phyloP scores from a whole-genome alignment of 306 rosid species.

The Prunus campanulata region DNA sequence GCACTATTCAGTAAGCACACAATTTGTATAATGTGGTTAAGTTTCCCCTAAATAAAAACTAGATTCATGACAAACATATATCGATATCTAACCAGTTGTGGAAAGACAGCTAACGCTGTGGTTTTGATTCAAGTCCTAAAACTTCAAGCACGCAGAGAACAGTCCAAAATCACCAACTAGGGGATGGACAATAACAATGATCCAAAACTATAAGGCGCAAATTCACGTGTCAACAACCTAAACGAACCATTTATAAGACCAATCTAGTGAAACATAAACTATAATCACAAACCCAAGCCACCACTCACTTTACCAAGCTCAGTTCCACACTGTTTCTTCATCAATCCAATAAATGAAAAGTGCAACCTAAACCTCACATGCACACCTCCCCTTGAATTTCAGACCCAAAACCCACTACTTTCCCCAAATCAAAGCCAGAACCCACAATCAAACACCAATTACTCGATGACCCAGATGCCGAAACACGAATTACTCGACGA shows the following conservation, averaged over 20 bases:
- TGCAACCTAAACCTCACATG: slow-evolving; percentile 31
- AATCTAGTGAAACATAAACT: slow-evolving; percentile 26
- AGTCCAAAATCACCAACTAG: slow-evolving; percentile 18
- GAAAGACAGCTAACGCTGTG: slow-evolving; percentile 17
- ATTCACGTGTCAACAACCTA: slow-evolving; percentile 11
- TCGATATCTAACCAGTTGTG: slow-evolving; percentile 4
- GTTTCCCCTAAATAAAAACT: background rate
- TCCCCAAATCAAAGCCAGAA: slow-evolving; percentile 33
- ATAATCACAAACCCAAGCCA: slow-evolving; percentile 16
- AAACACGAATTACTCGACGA: slow-evolving; percentile 30
- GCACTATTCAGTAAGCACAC: background rate
- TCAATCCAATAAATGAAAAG: slow-evolving; percentile 30
- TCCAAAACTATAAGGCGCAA: slow-evolving; percentile 23
- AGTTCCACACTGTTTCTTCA: slow-evolving; percentile 31
- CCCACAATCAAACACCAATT: slow-evolving; percentile 26
- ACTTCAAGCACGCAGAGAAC: slow-evolving; percentile 12
- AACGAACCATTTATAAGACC: slow-evolving; percentile 17
- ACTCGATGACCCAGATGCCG: slow-evolving; percentile 31
- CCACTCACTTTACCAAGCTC: slow-evolving; percentile 36
- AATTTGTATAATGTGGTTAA: slow-evolving; percentile 1
- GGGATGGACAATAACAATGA: slow-evolving; percentile 10
- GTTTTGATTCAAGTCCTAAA: slow-evolving; percentile 4
- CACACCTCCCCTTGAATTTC: slow-evolving; percentile 28
- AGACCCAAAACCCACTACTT: slow-evolving; percentile 31
- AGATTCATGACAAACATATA: slow-evolving; percentile 2